Conservation (phyloP, 164 flowering plant genomes). For the Umbellularia californica region DNA sequence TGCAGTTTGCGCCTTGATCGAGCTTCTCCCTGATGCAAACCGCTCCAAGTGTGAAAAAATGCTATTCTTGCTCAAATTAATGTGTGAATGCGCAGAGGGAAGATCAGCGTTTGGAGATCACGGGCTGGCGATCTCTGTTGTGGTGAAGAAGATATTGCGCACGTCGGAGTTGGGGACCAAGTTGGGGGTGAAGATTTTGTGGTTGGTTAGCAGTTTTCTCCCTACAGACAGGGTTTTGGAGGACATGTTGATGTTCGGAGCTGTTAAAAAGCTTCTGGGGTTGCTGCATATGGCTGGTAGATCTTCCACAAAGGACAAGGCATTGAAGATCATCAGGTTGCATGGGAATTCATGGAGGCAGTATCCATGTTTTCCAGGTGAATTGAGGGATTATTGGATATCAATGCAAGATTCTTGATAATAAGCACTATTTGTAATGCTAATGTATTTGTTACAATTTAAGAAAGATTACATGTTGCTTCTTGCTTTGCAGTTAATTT, state of each 20-base stretch:
- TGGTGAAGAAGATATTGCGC: constrained; percentile 44
- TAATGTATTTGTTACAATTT: too few species aligned
- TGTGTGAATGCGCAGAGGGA: constrained; percentile 67
- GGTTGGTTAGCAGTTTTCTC: constrained; percentile 34
- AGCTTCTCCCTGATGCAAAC: constrained; percentile 53
- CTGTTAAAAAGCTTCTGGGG: constrained; percentile 51
- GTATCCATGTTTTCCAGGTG: constrained; percentile 54
- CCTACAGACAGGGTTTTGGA: constrained; percentile 48
- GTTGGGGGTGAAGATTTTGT: constrained; percentile 51
- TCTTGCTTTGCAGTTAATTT: too few species aligned
- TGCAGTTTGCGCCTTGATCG: constrained; percentile 47
- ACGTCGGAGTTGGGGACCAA: constrained; percentile 45
- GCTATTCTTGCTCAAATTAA: constrained; percentile 36
- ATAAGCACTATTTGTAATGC: background rate
- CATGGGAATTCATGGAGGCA: constrained; percentile 51
- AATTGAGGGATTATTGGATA: constrained; percentile 42
- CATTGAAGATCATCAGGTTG: constrained; percentile 46
- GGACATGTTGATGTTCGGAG: constrained; percentile 56
- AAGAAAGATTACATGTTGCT: too few species aligned
- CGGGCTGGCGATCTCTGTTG: constrained; percentile 42
- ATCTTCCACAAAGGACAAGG: constrained; percentile 45
- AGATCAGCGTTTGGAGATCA: constrained; percentile 60
- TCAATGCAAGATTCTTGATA: constrained; percentile 9
- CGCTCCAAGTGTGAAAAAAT: constrained; percentile 50
- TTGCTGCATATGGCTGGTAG: constrained; percentile 40